phyloP scores from a whole-genome alignment of 148 eudicot species.

The Dianthus caryophyllus region DNA sequence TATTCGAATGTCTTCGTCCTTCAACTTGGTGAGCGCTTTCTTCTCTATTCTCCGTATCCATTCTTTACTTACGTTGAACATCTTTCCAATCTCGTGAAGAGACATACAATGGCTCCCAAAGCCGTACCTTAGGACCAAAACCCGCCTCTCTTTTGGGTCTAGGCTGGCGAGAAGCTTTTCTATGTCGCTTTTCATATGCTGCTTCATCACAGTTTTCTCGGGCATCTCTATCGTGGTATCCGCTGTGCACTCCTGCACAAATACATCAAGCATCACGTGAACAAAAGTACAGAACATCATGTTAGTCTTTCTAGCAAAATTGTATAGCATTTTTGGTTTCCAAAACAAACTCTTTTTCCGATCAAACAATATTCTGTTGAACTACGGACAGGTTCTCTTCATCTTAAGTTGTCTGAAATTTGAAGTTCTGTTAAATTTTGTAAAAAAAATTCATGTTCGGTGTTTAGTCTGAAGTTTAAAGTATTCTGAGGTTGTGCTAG shows the following conservation, averaged over 20 bases:
- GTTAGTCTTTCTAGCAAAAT: not conserved
- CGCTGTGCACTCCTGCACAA: slow-evolving; percentile 54
- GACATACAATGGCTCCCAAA: slow-evolving; percentile 58
- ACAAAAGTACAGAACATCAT: not conserved
- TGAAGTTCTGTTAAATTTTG: too few species aligned
- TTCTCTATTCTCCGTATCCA: slow-evolving; percentile 73
- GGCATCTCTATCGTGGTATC: slow-evolving; percentile 53
- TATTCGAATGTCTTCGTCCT: slow-evolving; percentile 35
- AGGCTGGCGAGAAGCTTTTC: slow-evolving; percentile 40
- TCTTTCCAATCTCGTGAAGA: slow-evolving; percentile 69
- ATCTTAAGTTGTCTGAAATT: too few species aligned
- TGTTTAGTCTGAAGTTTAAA: too few species aligned
- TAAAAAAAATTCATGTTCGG: too few species aligned
- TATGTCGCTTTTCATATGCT: slow-evolving; percentile 54
- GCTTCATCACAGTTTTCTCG: slow-evolving; percentile 47
- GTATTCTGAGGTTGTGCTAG: too few species aligned
- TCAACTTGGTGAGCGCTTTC: slow-evolving; percentile 55
- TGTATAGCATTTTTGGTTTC: not conserved
- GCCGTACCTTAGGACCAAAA: slow-evolving; percentile 60
- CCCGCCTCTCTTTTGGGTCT: slow-evolving; percentile 54
- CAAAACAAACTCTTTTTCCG: too few species aligned
- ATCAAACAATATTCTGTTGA: too few species aligned
- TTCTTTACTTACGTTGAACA: slow-evolving; percentile 70
- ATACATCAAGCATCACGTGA: not conserved
- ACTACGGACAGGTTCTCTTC: too few species aligned